phyloP scores from a whole-genome alignment of 2,329 filamentous ascomycete species.

The Penicillium sp. region DNA sequence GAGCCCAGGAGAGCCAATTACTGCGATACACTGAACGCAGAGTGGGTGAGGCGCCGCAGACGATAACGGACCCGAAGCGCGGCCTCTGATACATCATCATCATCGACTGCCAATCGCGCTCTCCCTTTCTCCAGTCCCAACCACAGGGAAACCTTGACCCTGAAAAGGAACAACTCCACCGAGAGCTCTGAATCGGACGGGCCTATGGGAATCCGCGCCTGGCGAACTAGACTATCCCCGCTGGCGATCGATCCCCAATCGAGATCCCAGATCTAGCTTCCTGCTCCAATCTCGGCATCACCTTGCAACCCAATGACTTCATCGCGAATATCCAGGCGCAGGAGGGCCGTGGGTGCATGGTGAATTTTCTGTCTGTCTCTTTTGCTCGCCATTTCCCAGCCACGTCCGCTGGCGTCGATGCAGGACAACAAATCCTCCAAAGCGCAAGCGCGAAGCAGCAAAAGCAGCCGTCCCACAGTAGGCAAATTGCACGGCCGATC shows the following conservation, averaged over 20 bases:
- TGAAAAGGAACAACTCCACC: slow-evolving; percentile 1
- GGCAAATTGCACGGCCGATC: slow-evolving; percentile 14
- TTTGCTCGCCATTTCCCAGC: slow-evolving; percentile 18
- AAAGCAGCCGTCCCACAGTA: slow-evolving; percentile 3
- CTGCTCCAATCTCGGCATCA: slow-evolving; percentile 1
- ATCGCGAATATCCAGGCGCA: slow-evolving; percentile 8
- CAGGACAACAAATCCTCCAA: slow-evolving; percentile 11
- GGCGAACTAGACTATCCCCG: slow-evolving; percentile 8
- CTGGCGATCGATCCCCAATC: slow-evolving; percentile 18
- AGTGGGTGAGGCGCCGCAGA: too few relatives aligned
- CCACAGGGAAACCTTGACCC: slow-evolving; percentile 1
- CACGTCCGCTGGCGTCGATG: slow-evolving; percentile 26
- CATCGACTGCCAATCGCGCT: too few relatives aligned
- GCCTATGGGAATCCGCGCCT: slow-evolving; percentile 14
- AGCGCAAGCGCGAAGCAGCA: slow-evolving; percentile 3
- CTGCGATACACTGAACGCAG: too few relatives aligned
- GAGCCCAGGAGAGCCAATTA: too few relatives aligned
- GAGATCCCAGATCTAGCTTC: slow-evolving; percentile 12
- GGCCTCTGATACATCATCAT: too few relatives aligned
- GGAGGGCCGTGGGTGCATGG: slow-evolving; percentile 6
- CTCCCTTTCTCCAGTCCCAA: too few relatives aligned
- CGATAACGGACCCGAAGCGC: too few relatives aligned
- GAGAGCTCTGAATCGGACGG: slow-evolving; percentile 14
- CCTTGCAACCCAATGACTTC: slow-evolving; percentile 18
- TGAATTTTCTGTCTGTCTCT: too few relatives aligned